These are phyloP conservation scores for Colletotrichum sp. DNA, from an alignment of 2,329 filamentous ascomycete genomes.

Conservation along the genomic window DNA sequence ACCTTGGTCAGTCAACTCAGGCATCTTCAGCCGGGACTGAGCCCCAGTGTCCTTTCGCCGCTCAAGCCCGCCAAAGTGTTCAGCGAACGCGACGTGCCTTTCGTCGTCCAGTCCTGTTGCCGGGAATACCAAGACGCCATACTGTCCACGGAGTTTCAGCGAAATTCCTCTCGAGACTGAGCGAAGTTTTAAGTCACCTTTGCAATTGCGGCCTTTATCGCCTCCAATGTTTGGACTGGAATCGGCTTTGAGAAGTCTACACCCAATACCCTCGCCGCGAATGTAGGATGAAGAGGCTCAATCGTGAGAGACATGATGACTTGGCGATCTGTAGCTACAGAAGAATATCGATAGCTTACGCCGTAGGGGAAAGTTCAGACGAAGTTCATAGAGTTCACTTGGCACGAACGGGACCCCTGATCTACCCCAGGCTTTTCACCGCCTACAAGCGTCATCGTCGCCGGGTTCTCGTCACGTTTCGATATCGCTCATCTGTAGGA, in stretches of 20 bases:
- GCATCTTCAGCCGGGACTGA: background rate
- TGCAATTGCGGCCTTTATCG: background rate
- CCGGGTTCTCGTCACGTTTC: background rate
- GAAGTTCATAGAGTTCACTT: background rate
- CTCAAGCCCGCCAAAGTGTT: conserved; percentile 54
- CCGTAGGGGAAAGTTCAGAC: background rate
- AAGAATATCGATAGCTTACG: background rate
- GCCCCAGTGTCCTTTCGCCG: conserved; percentile 1
- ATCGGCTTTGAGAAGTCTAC: conserved; percentile 12
- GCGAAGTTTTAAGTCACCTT: background rate
- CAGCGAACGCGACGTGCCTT: conserved; percentile 54
- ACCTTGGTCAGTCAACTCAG: conserved; percentile 60
- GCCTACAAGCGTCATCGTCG: background rate
- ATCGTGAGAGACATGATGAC: conserved; percentile 28
- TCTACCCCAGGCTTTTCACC: background rate
- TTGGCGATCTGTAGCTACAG: background rate
- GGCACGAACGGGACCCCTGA: background rate
- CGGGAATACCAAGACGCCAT: conserved; percentile 58
- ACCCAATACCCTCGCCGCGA: conserved; percentile 25
- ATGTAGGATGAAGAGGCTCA: conserved; percentile 31
- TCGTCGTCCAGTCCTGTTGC: conserved; percentile 54
- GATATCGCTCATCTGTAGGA: background rate
- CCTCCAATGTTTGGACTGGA: background rate
- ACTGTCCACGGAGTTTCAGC: conserved; percentile 36
- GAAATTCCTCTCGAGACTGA: background rate